Evolutionary conservation across 2,329 filamentous ascomycete species (phyloP), one percentile per base, ranked within the genome.

Genomic region (Coniochaeta sp.): DNA sequence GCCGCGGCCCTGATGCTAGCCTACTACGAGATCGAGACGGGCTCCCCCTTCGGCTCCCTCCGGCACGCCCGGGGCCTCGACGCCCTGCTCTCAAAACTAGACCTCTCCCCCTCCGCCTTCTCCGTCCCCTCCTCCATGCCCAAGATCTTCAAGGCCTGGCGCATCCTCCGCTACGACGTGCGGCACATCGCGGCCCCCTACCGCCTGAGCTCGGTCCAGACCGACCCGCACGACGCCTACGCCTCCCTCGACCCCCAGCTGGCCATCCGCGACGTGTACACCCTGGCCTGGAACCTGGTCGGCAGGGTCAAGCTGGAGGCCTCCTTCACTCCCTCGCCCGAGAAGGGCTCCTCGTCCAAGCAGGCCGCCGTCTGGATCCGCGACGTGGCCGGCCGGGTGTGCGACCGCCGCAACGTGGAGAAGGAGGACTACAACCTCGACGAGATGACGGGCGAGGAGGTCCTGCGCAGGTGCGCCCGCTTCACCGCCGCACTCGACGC

Each of bases 21-120:
- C 31, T 57, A 57, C 54, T 57, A 57, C 54, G 54, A 57, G 54
- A 57, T 57, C 28, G 54, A 57, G 34, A 57, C 54, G 16, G 54
- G 54, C 2, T 57, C 54, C 9, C 28, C 31, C 31, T 57, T 57
- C 34, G 54, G 31, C n/a, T 34, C 54, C n/a, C 17, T 34, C 31
- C 54, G 54, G 12, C 54, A 57, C 54, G 54, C 54, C 6, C 28
- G 22, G 14, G 54, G 54, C 7, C 54, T 57, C 17, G 54, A 57
- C 19, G 54, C 54, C 17, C 34, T 57, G 17, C 54, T 57, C n/a
- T 34, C 31, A 31, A 36, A 17, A 14, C 14, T 57, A 17, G 54
- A 57, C 54, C 19, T 57, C n/a, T 34, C 54, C 33, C n/a, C 31
- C 28, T 2, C 31, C 17, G 12, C 31, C 26, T 2, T 7, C 6